phyloP scores from a whole-genome alignment of 257 asterid species.

The Cynanchum wilfordii region DNA sequence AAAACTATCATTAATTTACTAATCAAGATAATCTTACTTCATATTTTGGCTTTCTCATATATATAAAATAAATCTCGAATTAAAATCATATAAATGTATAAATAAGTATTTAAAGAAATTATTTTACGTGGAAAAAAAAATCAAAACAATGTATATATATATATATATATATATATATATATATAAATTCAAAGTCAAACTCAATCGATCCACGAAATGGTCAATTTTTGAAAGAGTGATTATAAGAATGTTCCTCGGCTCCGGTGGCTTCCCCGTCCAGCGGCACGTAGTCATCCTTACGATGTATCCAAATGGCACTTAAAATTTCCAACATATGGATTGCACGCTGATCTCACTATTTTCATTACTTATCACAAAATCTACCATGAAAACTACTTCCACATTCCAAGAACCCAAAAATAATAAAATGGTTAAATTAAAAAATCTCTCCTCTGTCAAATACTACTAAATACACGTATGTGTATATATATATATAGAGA shows the following conservation, averaged over 20 bases:
- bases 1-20: too few relatives aligned
- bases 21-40: too few relatives aligned
- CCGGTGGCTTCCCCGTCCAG: neutral
- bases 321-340: neutral
- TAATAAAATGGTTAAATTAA: neutral
- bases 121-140: too few relatives aligned
- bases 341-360: neutral
- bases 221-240: neutral
- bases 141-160: too few relatives aligned
- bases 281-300: conserved; percentile 1
- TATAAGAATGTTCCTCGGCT: too few relatives aligned
- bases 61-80: too few relatives aligned
- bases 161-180: too few relatives aligned
- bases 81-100: too few relatives aligned
- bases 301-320: neutral
- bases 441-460: neutral
- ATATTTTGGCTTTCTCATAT: too few relatives aligned
- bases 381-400: neutral
- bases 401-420: neutral
- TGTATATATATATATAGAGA: too few relatives aligned
- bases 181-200: neutral
- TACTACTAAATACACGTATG: neutral
- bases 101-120: too few relatives aligned
- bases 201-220: neutral
- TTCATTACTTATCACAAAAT: neutral